phyloP scores from a whole-genome alignment of 495 filamentous ascomycete genomes.

The Cryomyces antarcticus region DNA sequence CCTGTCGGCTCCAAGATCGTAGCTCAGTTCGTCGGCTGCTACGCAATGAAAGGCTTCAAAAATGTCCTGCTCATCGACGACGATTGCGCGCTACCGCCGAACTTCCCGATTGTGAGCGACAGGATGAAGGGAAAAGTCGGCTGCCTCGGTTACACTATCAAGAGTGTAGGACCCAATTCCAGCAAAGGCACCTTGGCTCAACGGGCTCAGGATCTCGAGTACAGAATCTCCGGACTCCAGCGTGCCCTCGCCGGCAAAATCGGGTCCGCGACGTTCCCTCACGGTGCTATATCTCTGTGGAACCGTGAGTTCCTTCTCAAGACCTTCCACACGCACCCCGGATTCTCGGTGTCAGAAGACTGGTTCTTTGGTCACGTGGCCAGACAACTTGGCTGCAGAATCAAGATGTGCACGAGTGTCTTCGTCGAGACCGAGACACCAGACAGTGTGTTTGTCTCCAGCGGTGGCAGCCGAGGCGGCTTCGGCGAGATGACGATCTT shows the following conservation, averaged over 20 bases:
- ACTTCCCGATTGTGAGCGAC: constrained; percentile 24
- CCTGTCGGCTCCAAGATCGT: constrained; percentile 23
- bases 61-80: constrained; percentile 28
- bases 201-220: constrained; percentile 26
- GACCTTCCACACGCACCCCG: constrained; percentile 25
- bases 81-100: constrained; percentile 24
- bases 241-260: constrained; percentile 22
- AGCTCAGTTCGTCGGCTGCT: constrained; percentile 27
- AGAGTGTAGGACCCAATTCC: constrained; percentile 18
- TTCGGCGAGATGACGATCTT: constrained; percentile 33
- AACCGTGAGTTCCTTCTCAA: constrained; percentile 21
- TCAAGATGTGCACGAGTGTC: constrained; percentile 27
- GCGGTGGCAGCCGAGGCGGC: constrained; percentile 22
- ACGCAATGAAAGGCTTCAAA: constrained; percentile 21
- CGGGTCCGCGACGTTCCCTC: constrained; percentile 24
- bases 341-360: constrained; percentile 25
- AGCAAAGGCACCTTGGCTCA: constrained; percentile 11
- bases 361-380: constrained; percentile 28
- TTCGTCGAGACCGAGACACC: constrained; percentile 31
- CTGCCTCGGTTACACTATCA: constrained; percentile 27
- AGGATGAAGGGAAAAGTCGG: constrained; percentile 18
- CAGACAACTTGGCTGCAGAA: constrained; percentile 23
- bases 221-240: constrained; percentile 22
- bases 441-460: constrained; percentile 20
- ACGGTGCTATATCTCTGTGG: constrained; percentile 27